phyloP scores from a whole-genome alignment of 1,139 yeast genomes.

The Pichia sp. region DNA sequence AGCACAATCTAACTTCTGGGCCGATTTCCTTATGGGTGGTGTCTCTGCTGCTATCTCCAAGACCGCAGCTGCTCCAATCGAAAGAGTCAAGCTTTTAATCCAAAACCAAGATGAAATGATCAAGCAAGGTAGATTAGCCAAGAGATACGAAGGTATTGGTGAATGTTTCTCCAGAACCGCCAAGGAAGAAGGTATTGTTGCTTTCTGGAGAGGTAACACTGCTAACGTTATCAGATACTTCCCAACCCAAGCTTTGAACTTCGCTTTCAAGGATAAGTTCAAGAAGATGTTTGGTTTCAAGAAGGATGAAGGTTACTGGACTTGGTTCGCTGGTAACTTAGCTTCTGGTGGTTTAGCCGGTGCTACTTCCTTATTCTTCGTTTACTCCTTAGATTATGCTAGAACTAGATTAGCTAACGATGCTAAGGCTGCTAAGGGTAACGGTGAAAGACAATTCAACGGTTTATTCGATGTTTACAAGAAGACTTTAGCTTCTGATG shows the following conservation, averaged over 20 bases:
- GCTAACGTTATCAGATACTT: conserved; percentile 82
- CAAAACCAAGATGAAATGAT: conserved; percentile 85
- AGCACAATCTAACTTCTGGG: conserved; percentile 43
- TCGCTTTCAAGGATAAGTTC: conserved; percentile 83
- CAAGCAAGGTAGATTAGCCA: conserved; percentile 74
- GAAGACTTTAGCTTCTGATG: conserved; percentile 74
- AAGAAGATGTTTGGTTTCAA: conserved; percentile 75
- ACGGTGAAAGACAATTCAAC: conserved; percentile 73
- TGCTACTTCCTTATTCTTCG: conserved; percentile 72
- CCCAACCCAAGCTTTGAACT: conserved; percentile 85
- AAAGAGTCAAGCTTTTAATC: conserved; percentile 76
- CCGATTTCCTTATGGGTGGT: conserved; percentile 77
- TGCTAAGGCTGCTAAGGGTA: conserved; percentile 68
- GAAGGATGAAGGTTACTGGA: conserved; percentile 66
- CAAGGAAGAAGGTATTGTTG: conserved; percentile 65
- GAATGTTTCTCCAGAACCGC: conserved; percentile 76
- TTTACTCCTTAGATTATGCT: conserved; percentile 80
- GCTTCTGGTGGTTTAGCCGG: conserved; percentile 87
- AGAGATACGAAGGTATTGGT: conserved; percentile 62
- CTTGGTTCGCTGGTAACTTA: conserved; percentile 76
- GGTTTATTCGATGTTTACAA: conserved; percentile 77
- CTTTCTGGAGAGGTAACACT: conserved; percentile 87
- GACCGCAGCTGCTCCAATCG: conserved; percentile 86
- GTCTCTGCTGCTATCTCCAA: conserved; percentile 83
- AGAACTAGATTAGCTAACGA: conserved; percentile 85